These are phyloP conservation scores for Astragalus glycyphyllos DNA, from an alignment of 306 rosid genomes.

Conservation along the genomic window DNA sequence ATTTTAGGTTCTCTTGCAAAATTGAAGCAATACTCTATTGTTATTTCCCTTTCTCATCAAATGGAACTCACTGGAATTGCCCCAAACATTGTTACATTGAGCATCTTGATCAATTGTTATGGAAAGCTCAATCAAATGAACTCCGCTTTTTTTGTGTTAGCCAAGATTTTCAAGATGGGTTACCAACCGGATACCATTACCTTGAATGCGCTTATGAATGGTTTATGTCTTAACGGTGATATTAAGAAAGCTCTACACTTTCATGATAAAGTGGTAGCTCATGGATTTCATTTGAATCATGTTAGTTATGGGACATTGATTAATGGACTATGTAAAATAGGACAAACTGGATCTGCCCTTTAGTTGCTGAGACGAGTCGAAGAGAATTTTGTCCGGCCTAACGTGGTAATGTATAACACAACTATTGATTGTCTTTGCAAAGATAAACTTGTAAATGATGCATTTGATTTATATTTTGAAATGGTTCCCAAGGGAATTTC, in stretches of 20 bases:
- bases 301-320: neutral
- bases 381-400: neutral
- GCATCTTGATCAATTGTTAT: conserved; percentile 10
- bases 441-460: too few relatives aligned
- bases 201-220: neutral
- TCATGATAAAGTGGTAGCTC: neutral
- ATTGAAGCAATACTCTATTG: neutral
- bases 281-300: neutral
- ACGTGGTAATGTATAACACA: neutral
- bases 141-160: neutral
- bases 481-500: too few relatives aligned
- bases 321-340: too few relatives aligned
- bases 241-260: neutral
- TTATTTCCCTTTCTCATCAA: neutral
- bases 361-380: neutral
- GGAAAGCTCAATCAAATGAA: neutral
- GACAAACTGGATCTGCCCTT: neutral
- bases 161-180: neutral
- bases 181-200: neutral
- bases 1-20: neutral
- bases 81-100: neutral
- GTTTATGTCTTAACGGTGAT: neutral
- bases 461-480: too few relatives aligned
- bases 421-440: too few relatives aligned
- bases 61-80: neutral